A percentile compares a stretch with the other conserved stretches of the same genome.
phyloP scores from a whole-genome alignment of 2,329 filamentous ascomycete species.

The Dactylella cylindrospora region DNA sequence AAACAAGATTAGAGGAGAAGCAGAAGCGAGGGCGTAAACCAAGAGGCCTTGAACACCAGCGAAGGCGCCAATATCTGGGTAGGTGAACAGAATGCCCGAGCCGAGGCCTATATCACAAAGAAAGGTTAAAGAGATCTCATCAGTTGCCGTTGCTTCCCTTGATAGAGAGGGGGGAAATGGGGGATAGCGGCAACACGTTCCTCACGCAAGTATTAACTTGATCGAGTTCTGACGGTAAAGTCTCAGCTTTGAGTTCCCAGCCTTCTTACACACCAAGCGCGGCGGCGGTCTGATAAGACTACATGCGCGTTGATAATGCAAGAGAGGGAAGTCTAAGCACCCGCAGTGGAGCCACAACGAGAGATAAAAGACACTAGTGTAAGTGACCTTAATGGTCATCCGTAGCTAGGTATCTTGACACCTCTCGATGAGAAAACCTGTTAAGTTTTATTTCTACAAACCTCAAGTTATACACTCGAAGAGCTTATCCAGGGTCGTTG shows the following conservation, averaged over 20 bases:
- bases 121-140: slow-evolving; percentile 45
- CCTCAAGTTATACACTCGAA: slow-evolving; percentile 13
- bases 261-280: no score
- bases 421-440: slow-evolving; percentile 29
- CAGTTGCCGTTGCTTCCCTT: slow-evolving; percentile 23
- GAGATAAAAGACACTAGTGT: background rate
- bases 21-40: slow-evolving; percentile 72
- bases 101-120: slow-evolving; percentile 65
- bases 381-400: no score
- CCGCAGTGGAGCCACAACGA: slow-evolving; percentile 49
- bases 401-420: no score
- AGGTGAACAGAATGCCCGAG: slow-evolving; percentile 79
- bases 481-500: background rate
- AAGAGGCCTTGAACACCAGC: slow-evolving; percentile 76
- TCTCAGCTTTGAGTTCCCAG: slow-evolving; percentile 74
- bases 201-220: slow-evolving; percentile 99
- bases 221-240: slow-evolving; percentile 94
- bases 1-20: slow-evolving; percentile 73
- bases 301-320: background rate
- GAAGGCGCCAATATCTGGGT: slow-evolving; percentile 77
- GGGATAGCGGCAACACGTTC: slow-evolving; percentile 86
- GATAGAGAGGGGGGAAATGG: slow-evolving; percentile 53
- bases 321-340: slow-evolving; percentile 39
- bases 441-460: slow-evolving; percentile 41
- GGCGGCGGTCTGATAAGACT: background rate